Percentiles rank a stretch among this genome's conserved stretches.
Evolutionary conservation across 1,284 basidiomycete genomes (phyloP).

Genomic region (Trichosporon sp.): DNA sequence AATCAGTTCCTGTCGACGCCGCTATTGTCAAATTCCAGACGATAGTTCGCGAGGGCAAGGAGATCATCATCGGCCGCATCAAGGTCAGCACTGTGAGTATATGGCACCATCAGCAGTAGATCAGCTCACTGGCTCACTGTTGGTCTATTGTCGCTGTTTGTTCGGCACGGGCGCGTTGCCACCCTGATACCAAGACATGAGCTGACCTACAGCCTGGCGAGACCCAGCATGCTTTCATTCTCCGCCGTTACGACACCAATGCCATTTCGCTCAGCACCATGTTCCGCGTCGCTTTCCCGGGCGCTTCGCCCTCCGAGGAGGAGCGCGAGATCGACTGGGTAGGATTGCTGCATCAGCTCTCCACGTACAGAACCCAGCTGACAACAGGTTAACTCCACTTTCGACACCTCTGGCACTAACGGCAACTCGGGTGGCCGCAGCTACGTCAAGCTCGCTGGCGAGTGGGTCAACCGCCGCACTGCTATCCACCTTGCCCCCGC

Average conservation of each 20-base stretch:
- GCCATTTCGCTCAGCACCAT: slow-evolving; percentile 95
- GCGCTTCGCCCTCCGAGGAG: slow-evolving; percentile 76
- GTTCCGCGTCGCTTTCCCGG: slow-evolving; percentile 95
- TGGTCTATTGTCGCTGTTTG: background rate
- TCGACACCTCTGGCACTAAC: slow-evolving; percentile 79
- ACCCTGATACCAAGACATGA: background rate
- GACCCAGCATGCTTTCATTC: slow-evolving; percentile 78
- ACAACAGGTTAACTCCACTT: slow-evolving; percentile 59
- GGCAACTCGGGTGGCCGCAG: slow-evolving; percentile 65
- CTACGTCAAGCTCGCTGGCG: slow-evolving; percentile 76
- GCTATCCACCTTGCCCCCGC: slow-evolving; percentile 63
- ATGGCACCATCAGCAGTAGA: background rate
- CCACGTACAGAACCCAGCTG: background rate
- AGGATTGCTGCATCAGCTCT: slow-evolving; percentile 21
- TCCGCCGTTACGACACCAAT: slow-evolving; percentile 92
- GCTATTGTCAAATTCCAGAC: slow-evolving; percentile 76
- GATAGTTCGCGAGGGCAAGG: slow-evolving; percentile 74
- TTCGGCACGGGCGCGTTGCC: slow-evolving; percentile 14
- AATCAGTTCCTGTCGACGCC: slow-evolving; percentile 49
- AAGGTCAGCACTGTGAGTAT: slow-evolving; percentile 84
- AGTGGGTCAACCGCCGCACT: slow-evolving; percentile 75
- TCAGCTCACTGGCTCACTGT: background rate
- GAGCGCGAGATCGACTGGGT: slow-evolving; percentile 79
- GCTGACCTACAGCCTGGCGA: slow-evolving; percentile 31
- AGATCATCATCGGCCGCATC: slow-evolving; percentile 86